Base-by-base conservation (phyloP, 306 rosid species). In the Adenanthera pavonina region DNA sequence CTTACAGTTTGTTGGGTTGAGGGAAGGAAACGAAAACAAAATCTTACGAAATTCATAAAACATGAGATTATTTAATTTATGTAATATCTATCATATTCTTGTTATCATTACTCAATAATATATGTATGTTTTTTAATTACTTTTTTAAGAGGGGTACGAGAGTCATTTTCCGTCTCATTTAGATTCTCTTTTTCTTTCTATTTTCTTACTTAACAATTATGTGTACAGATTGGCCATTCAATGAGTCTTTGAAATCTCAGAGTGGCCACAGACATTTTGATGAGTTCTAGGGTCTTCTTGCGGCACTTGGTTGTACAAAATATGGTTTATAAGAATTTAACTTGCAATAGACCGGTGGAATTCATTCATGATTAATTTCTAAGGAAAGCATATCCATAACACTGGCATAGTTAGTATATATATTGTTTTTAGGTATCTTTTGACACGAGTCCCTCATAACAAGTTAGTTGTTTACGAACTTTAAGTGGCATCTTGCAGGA, bases 401-500 rank as follows among this genome's bases (percentile, higher is more conserved):
- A 38, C 75, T 15, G 53, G 7, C 56, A n/a, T 46, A 13, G 66
- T 41, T 19, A 43, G 20, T 75, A 8, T 38, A 44, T 16, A 43
- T 30, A 53, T 66, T 30, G 56, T 84, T 85, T 48, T 41, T 43
- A 17, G 34, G 56, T 68, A 34, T 78, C 44, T 67, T 69, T 77
- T 34, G 47, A 77, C 53, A 40, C 12, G 35, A 35, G 43, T 64
- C 51, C 62, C 70, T 49, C 41, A 12, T 62, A 60, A 69, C 75
- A 25, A 59, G 19, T 59, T 60, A 36, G n/a, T 67, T 67, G 60
- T 69, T 76, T 54, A 75, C 72, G 81, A 71, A 73, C 69, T 77
- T 68, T 35, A 11, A 82, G 72, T 81, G 73, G 75, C 78, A 68
- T 80, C 53, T 87, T 72, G 78, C 91, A 95, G 98, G 92, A 95